phyloP scores from a whole-genome alignment of 345 rosid species.

The Rhizophora apiculata region DNA sequence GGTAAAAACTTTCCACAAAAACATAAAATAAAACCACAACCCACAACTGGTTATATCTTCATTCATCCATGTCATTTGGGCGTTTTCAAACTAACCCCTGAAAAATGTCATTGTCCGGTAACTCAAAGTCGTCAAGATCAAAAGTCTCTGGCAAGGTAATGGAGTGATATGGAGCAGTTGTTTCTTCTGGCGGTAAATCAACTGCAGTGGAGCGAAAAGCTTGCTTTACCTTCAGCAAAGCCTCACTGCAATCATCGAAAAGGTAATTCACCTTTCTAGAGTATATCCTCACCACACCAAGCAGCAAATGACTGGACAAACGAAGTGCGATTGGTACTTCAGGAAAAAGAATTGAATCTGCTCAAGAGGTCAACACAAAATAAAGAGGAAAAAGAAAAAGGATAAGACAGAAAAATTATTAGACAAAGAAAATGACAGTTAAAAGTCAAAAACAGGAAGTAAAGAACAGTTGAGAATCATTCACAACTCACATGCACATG shows the following conservation, averaged over 20 bases:
- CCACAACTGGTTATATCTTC: not conserved
- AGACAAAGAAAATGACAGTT: slow-evolving; percentile 9
- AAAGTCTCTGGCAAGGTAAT: slow-evolving; percentile 99
- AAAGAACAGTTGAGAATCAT: not conserved
- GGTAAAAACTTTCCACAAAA: no score
- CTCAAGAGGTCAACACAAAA: slow-evolving; percentile 8
- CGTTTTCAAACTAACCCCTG: slow-evolving; percentile 71
- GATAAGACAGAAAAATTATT: slow-evolving; percentile 7
- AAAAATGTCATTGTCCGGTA: slow-evolving; percentile 87
- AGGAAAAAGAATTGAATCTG: slow-evolving; percentile 98
- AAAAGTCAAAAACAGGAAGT: not conserved
- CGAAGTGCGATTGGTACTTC: slow-evolving; percentile 95
- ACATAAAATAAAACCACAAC: not conserved
- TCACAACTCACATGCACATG: not conserved
- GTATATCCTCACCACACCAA: slow-evolving; percentile 99
- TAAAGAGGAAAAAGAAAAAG: not conserved
- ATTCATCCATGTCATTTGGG: not conserved
- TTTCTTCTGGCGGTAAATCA: slow-evolving; percentile 98
- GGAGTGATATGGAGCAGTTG: slow-evolving; percentile 96
- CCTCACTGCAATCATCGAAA: slow-evolving; percentile 99
- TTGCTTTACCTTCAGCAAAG: slow-evolving; percentile 95
- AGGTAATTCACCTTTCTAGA: slow-evolving; percentile 97
- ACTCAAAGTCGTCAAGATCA: slow-evolving; percentile 99
- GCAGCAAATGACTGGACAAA: slow-evolving; percentile 95
- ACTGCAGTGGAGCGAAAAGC: slow-evolving; percentile 98